These are phyloP conservation scores for Keqinozyma sinolaborantium DNA, from an alignment of 1,139 yeast genomes.

Conservation along the genomic window DNA sequence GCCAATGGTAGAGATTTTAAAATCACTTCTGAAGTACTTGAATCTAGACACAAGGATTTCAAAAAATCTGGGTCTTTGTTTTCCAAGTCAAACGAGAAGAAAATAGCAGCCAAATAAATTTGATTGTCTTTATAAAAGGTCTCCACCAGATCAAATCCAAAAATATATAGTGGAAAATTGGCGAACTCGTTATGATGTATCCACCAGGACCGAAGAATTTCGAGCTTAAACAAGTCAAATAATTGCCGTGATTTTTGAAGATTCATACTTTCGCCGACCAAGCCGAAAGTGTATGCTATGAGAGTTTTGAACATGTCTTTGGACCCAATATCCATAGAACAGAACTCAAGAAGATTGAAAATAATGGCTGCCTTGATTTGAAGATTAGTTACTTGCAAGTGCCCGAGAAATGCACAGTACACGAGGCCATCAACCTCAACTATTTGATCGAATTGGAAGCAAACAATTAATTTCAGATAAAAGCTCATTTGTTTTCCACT, in stretches of 20 bases:
- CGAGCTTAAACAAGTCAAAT: conserved; percentile 25
- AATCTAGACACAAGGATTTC: neutral
- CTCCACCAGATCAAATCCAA: conserved; percentile 24
- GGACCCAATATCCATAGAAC: conserved; percentile 17
- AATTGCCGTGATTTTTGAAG: conserved; percentile 16
- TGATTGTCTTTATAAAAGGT: conserved; percentile 27
- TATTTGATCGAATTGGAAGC: conserved; percentile 15
- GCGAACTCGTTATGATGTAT: conserved; percentile 22
- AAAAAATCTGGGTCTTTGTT: neutral
- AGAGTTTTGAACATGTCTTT: conserved; percentile 13
- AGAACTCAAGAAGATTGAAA: conserved; percentile 41
- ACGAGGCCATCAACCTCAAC: conserved; percentile 23
- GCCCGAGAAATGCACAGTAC: conserved; percentile 28
- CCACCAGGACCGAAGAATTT: conserved; percentile 42
- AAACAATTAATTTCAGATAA: conserved; percentile 27
- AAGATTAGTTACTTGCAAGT: conserved; percentile 24
- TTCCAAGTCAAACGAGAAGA: conserved; percentile 17
- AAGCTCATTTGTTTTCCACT: conserved; percentile 18
- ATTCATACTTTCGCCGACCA: conserved; percentile 15
- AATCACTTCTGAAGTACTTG: neutral
- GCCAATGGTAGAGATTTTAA: conserved; percentile 20
- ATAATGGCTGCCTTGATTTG: conserved; percentile 27
- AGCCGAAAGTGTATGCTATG: conserved; percentile 19
- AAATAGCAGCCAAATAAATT: conserved; percentile 32
- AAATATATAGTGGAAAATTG: conserved; percentile 36